Evolutionary conservation across 2,329 filamentous ascomycete genomes (phyloP).

Genomic region (Parastagonospora nodorum): DNA sequence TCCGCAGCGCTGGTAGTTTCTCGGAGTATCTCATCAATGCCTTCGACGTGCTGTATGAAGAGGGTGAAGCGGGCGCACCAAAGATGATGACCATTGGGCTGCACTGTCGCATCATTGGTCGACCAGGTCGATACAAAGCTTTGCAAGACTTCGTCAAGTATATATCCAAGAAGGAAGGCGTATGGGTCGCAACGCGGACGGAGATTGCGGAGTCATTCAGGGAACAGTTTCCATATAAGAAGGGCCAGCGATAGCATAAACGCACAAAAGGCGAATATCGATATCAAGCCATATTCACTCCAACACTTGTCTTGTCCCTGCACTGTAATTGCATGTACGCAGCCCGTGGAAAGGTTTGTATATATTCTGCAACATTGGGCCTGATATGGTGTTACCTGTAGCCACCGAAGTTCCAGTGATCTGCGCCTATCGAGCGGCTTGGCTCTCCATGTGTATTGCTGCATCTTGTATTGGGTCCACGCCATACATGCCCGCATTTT

Average conservation of each 20-base stretch:
- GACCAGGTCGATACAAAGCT: conserved; percentile 58
- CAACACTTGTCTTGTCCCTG: too few relatives aligned
- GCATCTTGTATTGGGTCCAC: conserved; percentile 12
- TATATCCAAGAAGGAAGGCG: conserved; percentile 57
- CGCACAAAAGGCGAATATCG: too few relatives aligned
- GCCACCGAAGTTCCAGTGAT: conserved; percentile 22
- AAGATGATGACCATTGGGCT: conserved; percentile 63
- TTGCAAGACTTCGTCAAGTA: conserved; percentile 61
- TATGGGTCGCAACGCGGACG: conserved; percentile 60
- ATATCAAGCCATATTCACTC: too few relatives aligned
- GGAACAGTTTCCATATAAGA: conserved; percentile 55
- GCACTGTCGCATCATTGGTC: conserved; percentile 59
- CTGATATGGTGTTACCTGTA: conserved; percentile 10
- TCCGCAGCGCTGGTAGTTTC: conserved; percentile 53
- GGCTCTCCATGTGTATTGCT: conserved; percentile 5
- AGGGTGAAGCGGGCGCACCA: conserved; percentile 47
- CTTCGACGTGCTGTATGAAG: conserved; percentile 60
- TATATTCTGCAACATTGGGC: too few relatives aligned
- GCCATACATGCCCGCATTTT: conserved; percentile 5
- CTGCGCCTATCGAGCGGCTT: conserved; percentile 9
- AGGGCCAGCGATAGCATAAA: conserved; percentile 45
- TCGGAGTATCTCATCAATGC: conserved; percentile 56
- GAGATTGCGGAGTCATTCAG: conserved; percentile 59
- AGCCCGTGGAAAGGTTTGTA: too few relatives aligned
- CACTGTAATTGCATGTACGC: too few relatives aligned